Conservation (phyloP, 2,329 filamentous ascomycete genomes). For the Talaromyces piceae region DNA sequence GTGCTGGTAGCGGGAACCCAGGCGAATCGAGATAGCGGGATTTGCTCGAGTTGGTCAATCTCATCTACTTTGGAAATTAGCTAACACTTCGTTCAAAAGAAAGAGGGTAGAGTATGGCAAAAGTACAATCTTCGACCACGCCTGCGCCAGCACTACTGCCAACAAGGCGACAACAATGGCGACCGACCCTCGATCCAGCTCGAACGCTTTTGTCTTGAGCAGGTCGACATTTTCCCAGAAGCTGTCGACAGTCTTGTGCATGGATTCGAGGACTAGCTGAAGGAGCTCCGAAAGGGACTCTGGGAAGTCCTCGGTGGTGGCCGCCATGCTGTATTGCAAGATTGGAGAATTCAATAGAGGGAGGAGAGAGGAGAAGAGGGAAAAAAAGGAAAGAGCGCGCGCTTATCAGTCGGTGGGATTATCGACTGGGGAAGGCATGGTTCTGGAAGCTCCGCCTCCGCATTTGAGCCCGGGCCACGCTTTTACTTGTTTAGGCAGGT, state of each 20-base stretch:
- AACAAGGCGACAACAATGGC: background rate
- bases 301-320: background rate
- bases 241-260: background rate
- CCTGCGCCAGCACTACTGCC: conserved; percentile 2
- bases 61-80: conserved; percentile 1
- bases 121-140: conserved; percentile 4
- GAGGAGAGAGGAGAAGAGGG: too few species aligned
- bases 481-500: conserved; percentile 4
- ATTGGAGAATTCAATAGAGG: too few species aligned
- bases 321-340: background rate
- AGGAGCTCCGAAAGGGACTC: conserved; percentile 4
- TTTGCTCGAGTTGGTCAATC: background rate
- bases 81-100: background rate
- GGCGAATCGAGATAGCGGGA: conserved; percentile 10
- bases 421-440: background rate
- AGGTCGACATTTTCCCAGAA: conserved; percentile 2
- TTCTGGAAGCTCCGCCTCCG: conserved; percentile 7
- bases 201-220: conserved; percentile 1
- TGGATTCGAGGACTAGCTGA: background rate
- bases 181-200: background rate
- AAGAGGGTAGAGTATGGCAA: background rate
- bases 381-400: too few species aligned
- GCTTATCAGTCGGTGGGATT: background rate
- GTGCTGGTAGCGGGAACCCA: conserved; percentile 8
- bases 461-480: conserved; percentile 7